These are phyloP conservation scores for Claviceps sp. DNA, from an alignment of 2,329 filamentous ascomycete species.

Conservation along the genomic window DNA sequence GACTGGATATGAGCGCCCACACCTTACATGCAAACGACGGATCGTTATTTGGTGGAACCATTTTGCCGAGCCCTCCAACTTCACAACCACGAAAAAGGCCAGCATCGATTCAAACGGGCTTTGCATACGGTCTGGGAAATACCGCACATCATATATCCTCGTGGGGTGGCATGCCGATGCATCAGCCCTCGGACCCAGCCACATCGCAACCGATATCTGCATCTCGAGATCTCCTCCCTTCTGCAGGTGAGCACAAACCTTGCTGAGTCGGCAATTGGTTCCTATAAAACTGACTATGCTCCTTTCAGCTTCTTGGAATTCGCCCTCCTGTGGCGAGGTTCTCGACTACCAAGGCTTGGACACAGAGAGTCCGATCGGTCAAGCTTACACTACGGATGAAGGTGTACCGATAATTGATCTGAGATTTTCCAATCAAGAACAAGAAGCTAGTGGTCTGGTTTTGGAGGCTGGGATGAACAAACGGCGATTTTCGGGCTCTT, in stretches of 20 bases:
- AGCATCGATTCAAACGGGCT: constrained; percentile 5
- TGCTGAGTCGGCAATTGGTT: not conserved
- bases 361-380: constrained; percentile 45
- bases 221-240: constrained; percentile 4
- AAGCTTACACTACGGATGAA: constrained; percentile 50
- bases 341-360: constrained; percentile 43
- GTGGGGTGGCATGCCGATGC: constrained; percentile 5
- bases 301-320: constrained; percentile 27
- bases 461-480: constrained; percentile 40
- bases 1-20: constrained; percentile 5
- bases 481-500: constrained; percentile 58
- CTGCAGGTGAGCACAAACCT: constrained; percentile 2
- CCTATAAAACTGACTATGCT: not conserved
- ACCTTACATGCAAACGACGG: constrained; percentile 5
- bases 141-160: constrained; percentile 4
- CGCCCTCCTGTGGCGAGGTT: constrained; percentile 43
- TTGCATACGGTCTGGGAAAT: constrained; percentile 7
- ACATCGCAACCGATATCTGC: constrained; percentile 8
- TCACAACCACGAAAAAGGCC: constrained; percentile 8
- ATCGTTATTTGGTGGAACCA: constrained; percentile 5
- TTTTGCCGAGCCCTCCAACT: constrained; percentile 7
- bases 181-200: not conserved
- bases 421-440: constrained; percentile 32
- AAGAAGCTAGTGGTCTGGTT: constrained; percentile 35
- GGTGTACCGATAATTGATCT: constrained; percentile 49